Percentiles rank a stretch among this genome's conserved stretches.
These are phyloP conservation scores for Skeletonema grethae DNA, from an alignment of 108 stramenopile species.

Conservation along the genomic window DNA sequence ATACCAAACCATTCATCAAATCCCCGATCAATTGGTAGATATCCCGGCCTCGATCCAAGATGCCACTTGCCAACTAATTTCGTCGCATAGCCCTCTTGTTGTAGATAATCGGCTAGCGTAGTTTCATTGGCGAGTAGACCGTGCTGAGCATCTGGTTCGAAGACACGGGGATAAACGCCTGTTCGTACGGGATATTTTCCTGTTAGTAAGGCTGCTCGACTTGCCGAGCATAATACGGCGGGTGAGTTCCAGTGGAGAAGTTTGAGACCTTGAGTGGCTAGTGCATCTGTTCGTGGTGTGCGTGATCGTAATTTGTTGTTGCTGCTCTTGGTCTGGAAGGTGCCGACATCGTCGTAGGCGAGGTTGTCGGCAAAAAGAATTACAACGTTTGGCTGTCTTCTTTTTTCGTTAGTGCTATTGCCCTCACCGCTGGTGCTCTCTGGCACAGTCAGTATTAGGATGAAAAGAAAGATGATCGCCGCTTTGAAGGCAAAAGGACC, in stretches of 20 bases:
- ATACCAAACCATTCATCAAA: conserved; percentile 84
- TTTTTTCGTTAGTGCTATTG: no score
- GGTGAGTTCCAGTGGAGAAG: conserved; percentile 72
- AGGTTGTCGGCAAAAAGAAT: conserved; percentile 76
- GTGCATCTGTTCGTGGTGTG: conserved; percentile 64
- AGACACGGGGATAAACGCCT: conserved; percentile 72
- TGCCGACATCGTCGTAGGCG: conserved; percentile 64
- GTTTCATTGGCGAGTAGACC: conserved; percentile 66
- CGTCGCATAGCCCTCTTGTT: conserved; percentile 65
- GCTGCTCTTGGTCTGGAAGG: conserved; percentile 36
- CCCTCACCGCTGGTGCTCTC: no score
- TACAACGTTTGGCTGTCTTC: conserved; percentile 54
- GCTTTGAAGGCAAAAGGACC: no score
- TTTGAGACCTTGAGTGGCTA: conserved; percentile 52
- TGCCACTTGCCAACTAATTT: conserved; percentile 86
- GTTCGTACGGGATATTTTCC: conserved; percentile 68
- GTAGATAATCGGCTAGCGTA: conserved; percentile 61
- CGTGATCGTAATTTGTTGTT: neutral
- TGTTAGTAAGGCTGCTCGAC: conserved; percentile 66
- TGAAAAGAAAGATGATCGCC: no score
- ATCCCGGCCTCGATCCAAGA: conserved; percentile 60
- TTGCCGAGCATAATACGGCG: conserved; percentile 68
- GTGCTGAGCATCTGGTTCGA: conserved; percentile 53
- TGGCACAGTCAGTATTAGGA: no score
- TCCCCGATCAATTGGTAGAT: conserved; percentile 72